Percentiles rank a stretch among this genome's conserved stretches.
Conservation (phyloP, 495 filamentous ascomycete genomes). For the Aeminium ludgeri region DNA sequence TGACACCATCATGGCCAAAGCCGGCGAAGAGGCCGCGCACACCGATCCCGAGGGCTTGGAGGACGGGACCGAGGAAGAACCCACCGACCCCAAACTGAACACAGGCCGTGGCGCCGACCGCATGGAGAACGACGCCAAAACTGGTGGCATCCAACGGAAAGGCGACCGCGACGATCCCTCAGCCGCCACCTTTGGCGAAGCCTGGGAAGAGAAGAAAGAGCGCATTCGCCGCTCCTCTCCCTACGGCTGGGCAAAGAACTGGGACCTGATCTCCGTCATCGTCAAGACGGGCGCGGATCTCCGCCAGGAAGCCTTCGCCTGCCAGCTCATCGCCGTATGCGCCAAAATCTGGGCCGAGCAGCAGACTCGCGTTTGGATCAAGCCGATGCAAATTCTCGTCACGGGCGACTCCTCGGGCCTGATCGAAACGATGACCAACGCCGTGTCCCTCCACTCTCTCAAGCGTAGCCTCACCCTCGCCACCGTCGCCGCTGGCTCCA, state of each 20-base stretch:
- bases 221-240: slow-evolving; percentile 58
- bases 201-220: slow-evolving; percentile 59
- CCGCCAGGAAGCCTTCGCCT: slow-evolving; percentile 62
- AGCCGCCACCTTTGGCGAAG: slow-evolving; percentile 62
- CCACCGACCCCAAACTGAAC: slow-evolving; percentile 33
- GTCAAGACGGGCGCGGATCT: slow-evolving; percentile 65
- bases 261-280: slow-evolving; percentile 65
- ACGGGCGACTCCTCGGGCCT: slow-evolving; percentile 62
- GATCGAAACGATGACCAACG: slow-evolving; percentile 67
- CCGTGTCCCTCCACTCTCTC: slow-evolving; percentile 57
- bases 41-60: slow-evolving; percentile 28
- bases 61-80: slow-evolving; percentile 26
- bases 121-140: slow-evolving; percentile 71
- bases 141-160: slow-evolving; percentile 54
- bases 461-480: slow-evolving; percentile 58
- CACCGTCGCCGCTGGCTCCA: slow-evolving; percentile 44
- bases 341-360: slow-evolving; percentile 59
- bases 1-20: slow-evolving; percentile 52
- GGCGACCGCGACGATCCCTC: slow-evolving; percentile 67
- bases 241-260: slow-evolving; percentile 64
- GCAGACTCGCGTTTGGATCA: slow-evolving; percentile 58
- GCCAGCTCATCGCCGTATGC: slow-evolving; percentile 58
- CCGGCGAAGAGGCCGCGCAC: slow-evolving; percentile 25
- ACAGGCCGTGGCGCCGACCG: slow-evolving; percentile 50
- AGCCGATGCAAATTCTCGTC: slow-evolving; percentile 62